These are phyloP conservation scores for Arabis hirsuta DNA, from an alignment of 345 rosid species.

Conservation along the genomic window DNA sequence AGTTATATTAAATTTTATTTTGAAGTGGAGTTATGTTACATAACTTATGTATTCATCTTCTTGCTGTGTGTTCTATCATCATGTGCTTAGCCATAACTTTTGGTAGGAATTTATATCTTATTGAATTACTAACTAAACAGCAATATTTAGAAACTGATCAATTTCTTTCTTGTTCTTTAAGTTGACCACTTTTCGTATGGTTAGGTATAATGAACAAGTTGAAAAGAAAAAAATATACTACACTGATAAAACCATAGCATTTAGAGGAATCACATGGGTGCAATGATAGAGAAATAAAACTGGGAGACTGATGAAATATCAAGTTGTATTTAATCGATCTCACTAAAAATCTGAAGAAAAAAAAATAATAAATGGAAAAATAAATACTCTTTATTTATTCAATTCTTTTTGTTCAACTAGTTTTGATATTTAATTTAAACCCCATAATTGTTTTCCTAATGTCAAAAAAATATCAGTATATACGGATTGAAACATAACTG, in stretches of 20 bases:
- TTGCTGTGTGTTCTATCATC: constrained; percentile 15
- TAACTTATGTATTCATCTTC: constrained; percentile 10
- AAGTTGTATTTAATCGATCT: too few species aligned
- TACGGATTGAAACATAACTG: not conserved
- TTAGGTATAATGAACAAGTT: not conserved
- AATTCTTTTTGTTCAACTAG: too few species aligned
- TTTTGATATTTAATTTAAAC: too few species aligned
- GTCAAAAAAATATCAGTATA: too few species aligned
- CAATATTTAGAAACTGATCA: not conserved
- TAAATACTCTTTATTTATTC: not conserved
- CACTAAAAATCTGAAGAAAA: not conserved
- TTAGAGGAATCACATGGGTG: not conserved
- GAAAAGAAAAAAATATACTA: not conserved
- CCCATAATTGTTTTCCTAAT: too few species aligned
- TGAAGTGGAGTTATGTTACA: constrained; percentile 6
- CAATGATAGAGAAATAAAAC: not conserved
- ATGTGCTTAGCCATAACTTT: constrained; percentile 34
- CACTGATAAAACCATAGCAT: not conserved
- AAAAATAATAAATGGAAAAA: not conserved
- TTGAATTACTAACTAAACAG: not conserved
- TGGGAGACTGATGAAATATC: not conserved
- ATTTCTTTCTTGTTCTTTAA: not conserved
- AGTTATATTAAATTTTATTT: not conserved
- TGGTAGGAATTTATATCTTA: constrained; percentile 3
- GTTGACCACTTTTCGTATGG: not conserved